Base-by-base conservation (phyloP, 192 early-diverging fungal species). In the Linnemannia exigua region DNA sequence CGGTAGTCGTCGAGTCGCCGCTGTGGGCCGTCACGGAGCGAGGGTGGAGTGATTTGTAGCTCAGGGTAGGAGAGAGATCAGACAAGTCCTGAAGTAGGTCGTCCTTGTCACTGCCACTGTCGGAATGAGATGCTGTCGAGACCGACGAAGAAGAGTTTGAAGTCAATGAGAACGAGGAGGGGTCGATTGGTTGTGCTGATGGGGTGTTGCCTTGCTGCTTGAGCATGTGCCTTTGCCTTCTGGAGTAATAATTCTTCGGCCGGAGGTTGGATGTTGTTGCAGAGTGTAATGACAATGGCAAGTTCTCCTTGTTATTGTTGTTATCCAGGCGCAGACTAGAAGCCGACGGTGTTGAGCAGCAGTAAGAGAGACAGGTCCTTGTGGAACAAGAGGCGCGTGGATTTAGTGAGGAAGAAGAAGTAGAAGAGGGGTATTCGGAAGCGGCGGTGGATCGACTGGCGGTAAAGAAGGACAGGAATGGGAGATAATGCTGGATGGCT, bases 231-330 rank as follows among this genome's bases (percentile, higher is more conserved):
- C 70, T 67, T 47, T 80, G 84, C 16, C 84, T 78, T 50, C 75
- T 84, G 48, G 84, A 80, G 33, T 80, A 86, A 71, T 86, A 86
- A 51, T 86, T 86, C 75, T 86, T 86, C 17, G 84, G 84, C 54
- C 84, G 77, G 63, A 86, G 84, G 68, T 86, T 50, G 78, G 76
- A 79, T 70, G 74, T 36, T 0, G 68, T 28, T 17, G 77, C 22
- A 19, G 80, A 38, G 14, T 46, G 41, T 38, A 71, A 48, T 38
- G 37, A 41, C 36, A 69, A 41, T 36, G 8, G 20, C 17, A 69
- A 38, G 36, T 19, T 38, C 46, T 72, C 37, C 35, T 52, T 51
- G 33, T 25, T 54, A 28, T n/a, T n/a, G 41, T 44, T 44, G 41
- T 8, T 28, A 33, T 58, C 68, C 17, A 41, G 72, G 28, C 46